A percentile compares a stretch with the other conserved stretches of the same genome.
phyloP scores from a whole-genome alignment of 345 rosid species.

The Kandelia obovata region DNA sequence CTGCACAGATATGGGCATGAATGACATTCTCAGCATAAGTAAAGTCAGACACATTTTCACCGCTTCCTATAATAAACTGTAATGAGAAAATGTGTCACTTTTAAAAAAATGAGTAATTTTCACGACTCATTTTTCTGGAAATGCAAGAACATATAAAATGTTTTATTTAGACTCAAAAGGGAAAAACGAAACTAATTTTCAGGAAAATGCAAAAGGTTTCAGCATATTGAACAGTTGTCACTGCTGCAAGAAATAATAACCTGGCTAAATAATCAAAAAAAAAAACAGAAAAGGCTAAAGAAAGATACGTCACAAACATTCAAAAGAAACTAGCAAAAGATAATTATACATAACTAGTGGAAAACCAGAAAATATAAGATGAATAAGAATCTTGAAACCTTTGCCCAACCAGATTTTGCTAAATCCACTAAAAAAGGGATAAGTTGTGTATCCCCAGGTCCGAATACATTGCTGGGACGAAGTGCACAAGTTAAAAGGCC shows the following conservation, averaged over 20 bases:
- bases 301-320: not conserved
- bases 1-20: slow-evolving; percentile 82
- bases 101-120: slow-evolving; percentile 1
- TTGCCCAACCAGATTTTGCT: slow-evolving; percentile 78
- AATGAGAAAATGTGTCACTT: slow-evolving; percentile 43
- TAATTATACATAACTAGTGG: not conserved
- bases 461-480: slow-evolving; percentile 87
- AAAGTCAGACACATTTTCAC: slow-evolving; percentile 85
- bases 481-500: slow-evolving; percentile 88
- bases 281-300: not conserved
- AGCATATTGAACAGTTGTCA: not conserved
- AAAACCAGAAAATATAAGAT: not conserved
- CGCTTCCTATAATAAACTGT: slow-evolving; percentile 83
- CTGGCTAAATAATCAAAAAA: not conserved
- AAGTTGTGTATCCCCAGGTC: slow-evolving; percentile 71
- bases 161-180: not conserved
- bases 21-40: slow-evolving; percentile 81
- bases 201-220: not conserved
- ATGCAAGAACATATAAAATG: not conserved
- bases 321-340: not conserved
- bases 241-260: not conserved
- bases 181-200: not conserved
- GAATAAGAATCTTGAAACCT: slow-evolving; percentile 45
- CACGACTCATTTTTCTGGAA: not conserved
- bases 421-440: slow-evolving; percentile 54